phyloP scores from a whole-genome alignment of 2,329 filamentous ascomycete genomes.

The Calonectria henricotiae region DNA sequence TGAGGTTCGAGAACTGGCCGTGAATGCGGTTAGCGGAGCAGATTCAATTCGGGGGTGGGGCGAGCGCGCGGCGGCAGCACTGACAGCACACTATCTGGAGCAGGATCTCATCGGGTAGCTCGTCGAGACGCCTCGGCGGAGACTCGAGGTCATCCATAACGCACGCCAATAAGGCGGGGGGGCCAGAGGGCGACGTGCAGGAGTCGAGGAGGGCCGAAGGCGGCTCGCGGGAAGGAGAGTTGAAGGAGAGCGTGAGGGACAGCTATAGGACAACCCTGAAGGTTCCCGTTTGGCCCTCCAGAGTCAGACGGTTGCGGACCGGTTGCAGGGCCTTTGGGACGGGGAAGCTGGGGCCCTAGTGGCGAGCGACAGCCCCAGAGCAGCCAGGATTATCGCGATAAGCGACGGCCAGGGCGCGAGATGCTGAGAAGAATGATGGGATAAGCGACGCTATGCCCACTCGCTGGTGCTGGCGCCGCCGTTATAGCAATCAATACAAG shows the following conservation, averaged over 20 bases:
- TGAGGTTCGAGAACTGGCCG: conserved; percentile 58
- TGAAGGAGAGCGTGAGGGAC: conserved; percentile 28
- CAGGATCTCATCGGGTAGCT: conserved; percentile 76
- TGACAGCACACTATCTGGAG: conserved; percentile 76
- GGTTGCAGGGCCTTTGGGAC: conserved; percentile 11
- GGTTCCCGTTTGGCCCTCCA: conserved; percentile 27
- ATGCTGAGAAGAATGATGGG: neutral
- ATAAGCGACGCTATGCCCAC: conserved; percentile 29
- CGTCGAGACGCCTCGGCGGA: conserved; percentile 58
- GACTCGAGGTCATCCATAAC: conserved; percentile 51
- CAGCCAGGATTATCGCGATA: conserved; percentile 35
- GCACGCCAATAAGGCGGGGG: conserved; percentile 29
- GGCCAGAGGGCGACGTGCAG: conserved; percentile 19
- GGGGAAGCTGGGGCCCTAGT: conserved; percentile 18
- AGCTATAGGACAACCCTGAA: conserved; percentile 26
- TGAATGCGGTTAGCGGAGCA: conserved; percentile 44
- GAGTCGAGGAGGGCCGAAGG: neutral
- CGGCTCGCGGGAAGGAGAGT: neutral
- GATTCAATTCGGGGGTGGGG: conserved; percentile 32
- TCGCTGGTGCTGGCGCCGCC: conserved; percentile 14
- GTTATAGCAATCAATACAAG: neutral
- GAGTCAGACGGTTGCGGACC: conserved; percentile 24
- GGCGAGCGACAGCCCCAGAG: conserved; percentile 9
- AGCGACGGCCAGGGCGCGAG: conserved; percentile 27
- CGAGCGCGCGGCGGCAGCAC: conserved; percentile 50